phyloP scores from a whole-genome alignment of 2,329 filamentous ascomycete genomes.

The Xenoacremonium recifei region DNA sequence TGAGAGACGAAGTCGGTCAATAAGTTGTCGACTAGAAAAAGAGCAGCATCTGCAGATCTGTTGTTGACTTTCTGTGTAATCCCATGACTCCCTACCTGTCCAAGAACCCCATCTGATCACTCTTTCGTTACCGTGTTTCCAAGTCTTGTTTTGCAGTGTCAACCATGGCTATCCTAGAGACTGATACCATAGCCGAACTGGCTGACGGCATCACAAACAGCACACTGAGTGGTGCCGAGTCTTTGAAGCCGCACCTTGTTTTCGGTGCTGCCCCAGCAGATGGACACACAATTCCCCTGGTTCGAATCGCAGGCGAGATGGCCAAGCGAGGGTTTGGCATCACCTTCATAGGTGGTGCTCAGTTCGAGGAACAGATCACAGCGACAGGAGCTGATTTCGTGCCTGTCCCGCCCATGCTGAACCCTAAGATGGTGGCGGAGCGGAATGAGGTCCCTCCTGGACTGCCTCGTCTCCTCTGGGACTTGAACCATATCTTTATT shows the following conservation, averaged over 20 bases:
- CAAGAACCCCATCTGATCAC: no score
- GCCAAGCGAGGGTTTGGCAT: slow-evolving; percentile 39
- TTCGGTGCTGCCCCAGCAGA: slow-evolving; percentile 25
- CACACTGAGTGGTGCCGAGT: neutral
- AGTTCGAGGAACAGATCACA: slow-evolving; percentile 34
- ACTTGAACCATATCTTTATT: slow-evolving; percentile 23
- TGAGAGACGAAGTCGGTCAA: neutral
- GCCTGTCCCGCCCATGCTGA: slow-evolving; percentile 6
- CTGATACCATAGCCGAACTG: slow-evolving; percentile 1
- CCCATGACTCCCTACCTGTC: neutral
- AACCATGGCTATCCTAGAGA: neutral
- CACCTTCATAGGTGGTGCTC: slow-evolving; percentile 38
- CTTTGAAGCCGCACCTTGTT: slow-evolving; percentile 28
- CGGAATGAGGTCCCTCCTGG: slow-evolving; percentile 16
- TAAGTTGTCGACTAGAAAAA: neutral
- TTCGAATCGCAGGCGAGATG: slow-evolving; percentile 36
- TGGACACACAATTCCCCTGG: slow-evolving; percentile 30
- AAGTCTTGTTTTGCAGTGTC: neutral
- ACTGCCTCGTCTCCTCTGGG: slow-evolving; percentile 28
- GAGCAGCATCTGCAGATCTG: neutral
- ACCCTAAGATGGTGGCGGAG: slow-evolving; percentile 16
- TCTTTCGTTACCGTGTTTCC: neutral
- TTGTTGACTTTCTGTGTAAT: neutral
- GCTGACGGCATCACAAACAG: slow-evolving; percentile 7
- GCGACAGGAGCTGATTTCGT: slow-evolving; percentile 38